A percentile compares a stretch with the other conserved stretches of the same genome.
Conservation (phyloP, 208 protist genomes). For the Trypanosoma conorhini region DNA sequence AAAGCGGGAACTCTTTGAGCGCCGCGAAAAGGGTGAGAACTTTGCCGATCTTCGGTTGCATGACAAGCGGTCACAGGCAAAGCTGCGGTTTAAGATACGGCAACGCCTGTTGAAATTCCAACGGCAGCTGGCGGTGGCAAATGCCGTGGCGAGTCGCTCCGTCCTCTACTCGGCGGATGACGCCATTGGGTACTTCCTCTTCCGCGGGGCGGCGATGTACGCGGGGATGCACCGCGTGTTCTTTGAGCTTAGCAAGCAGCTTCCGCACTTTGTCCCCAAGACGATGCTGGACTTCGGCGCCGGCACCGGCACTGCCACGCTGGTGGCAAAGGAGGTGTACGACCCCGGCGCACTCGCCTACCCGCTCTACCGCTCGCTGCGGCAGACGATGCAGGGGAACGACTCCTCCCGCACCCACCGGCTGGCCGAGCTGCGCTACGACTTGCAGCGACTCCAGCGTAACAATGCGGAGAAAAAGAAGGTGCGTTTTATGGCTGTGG, state of each 20-base stretch:
- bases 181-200: slow-evolving; percentile 89
- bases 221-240: slow-evolving; percentile 86
- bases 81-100: slow-evolving; percentile 81
- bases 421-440: slow-evolving; percentile 68
- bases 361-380: slow-evolving; percentile 81
- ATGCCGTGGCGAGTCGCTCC: slow-evolving; percentile 75
- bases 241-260: slow-evolving; percentile 85
- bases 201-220: slow-evolving; percentile 88
- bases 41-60: slow-evolving; percentile 62
- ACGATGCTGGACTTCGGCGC: slow-evolving; percentile 89
- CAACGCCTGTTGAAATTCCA: slow-evolving; percentile 88
- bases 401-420: slow-evolving; percentile 50
- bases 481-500: slow-evolving; percentile 88
- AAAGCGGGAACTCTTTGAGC: slow-evolving; percentile 87
- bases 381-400: slow-evolving; percentile 84
- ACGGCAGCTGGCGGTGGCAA: slow-evolving; percentile 77
- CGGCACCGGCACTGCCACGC: slow-evolving; percentile 81
- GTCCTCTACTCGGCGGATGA: slow-evolving; percentile 85
- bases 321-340: slow-evolving; percentile 90
- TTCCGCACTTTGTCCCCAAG: slow-evolving; percentile 88
- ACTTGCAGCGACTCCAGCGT: slow-evolving; percentile 67
- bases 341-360: slow-evolving; percentile 82
- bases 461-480: slow-evolving; percentile 86
- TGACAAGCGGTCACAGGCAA: slow-evolving; percentile 82
- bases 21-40: slow-evolving; percentile 74